Evolutionary conservation across 1,284 basidiomycete genomes (phyloP), one percentile per base, ranked within the genome.

Genomic region (Apiotrichum mycotoxinovorans): DNA sequence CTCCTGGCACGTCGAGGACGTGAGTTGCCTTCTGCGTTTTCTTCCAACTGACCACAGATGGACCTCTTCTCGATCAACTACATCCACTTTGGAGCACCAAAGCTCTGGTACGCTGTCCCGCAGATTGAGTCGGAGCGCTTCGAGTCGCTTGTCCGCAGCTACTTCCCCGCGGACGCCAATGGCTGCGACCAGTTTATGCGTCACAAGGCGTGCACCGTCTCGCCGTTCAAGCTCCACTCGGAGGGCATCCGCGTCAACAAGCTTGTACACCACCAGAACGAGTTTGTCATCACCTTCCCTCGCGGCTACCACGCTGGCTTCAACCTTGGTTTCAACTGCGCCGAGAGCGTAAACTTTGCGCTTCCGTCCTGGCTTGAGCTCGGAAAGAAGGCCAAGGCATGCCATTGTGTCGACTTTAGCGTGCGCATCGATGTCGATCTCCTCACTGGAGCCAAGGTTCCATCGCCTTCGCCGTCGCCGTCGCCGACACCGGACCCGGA

Each of bases 41-140:
- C 11, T 17, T 20, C 4, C 49, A 27, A 44, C 56, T 47, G 40
- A 46, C 43, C 22, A 25, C 57, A 92, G 73, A 92, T 92, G 90
- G 95, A 98, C 72, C 82, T 98, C 3, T 96, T 95, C 78, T 95
- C 91, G 54, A 98, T 98, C 80, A 98, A 98, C 76, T 98, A 96
- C 72, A 93, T 99, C 61, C 95, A 99, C 76, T 98, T 98, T 71
- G 95, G 95, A 3, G 94, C 95, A 0, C 94, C 93, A 1, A 98
- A 84, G 69, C 82, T 90, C 72, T 99, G 96, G 95, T 98, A 98
- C 75, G 87, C 93, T 0, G 84, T 98, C 33, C 94, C 94, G 10
- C 95, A 98, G 73, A 85, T 82, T 33, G 84, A 87, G 64, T 87
- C 89, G 5, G 79, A 80, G 22, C 84, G 85, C 14, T 83, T 96